Conservation (phyloP, 169 alveolate genomes). For the Neospora caninum region DNA sequence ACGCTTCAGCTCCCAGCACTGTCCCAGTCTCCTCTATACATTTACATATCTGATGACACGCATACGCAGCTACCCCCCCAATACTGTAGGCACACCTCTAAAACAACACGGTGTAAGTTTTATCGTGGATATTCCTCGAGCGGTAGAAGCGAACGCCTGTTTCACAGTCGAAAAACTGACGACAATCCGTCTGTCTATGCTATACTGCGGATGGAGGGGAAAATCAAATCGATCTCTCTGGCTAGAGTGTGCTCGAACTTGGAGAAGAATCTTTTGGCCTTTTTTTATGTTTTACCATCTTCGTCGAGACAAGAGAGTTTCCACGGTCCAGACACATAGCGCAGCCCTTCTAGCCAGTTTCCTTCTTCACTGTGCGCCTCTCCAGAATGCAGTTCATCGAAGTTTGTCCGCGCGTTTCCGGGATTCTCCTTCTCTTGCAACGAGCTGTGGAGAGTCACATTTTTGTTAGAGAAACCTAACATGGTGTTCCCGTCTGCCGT, state of each 20-base stretch:
- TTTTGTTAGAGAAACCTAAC: slow-evolving; percentile 10
- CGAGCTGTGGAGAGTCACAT: background rate
- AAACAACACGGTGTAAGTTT: no score
- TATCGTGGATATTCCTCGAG: background rate
- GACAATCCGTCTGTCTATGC: background rate
- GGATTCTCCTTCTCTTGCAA: background rate
- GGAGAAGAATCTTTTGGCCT: background rate
- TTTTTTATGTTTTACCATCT: background rate
- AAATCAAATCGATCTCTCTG: no score
- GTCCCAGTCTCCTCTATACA: no score
- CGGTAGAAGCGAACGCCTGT: background rate
- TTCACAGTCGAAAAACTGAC: background rate
- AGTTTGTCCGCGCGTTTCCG: no score
- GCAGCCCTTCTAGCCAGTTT: slow-evolving; percentile 25
- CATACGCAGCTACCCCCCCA: no score
- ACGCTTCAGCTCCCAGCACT: no score
- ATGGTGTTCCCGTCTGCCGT: slow-evolving; percentile 10
- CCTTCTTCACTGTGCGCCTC: background rate
- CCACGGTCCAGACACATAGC: background rate
- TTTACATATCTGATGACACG: no score
- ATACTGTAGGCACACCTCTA: no score
- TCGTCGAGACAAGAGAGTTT: background rate
- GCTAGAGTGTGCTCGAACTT: no score
- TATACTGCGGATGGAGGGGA: no score
- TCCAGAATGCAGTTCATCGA: background rate